These are phyloP conservation scores for Glycine tomentella DNA, from an alignment of 306 rosid genomes.

Conservation along the genomic window DNA sequence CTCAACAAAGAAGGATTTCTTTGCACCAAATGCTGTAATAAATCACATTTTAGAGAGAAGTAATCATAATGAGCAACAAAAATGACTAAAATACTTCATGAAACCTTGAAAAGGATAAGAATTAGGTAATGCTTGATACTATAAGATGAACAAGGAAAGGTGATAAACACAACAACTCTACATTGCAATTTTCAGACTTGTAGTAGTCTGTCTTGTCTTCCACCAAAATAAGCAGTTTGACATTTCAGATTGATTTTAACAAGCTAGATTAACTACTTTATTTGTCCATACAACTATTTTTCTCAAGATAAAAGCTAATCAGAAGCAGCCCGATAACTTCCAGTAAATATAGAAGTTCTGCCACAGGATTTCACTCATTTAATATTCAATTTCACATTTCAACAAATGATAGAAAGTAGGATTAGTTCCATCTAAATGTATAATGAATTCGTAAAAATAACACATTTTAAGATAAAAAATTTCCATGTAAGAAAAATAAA, in stretches of 20 bases:
- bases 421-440: conserved; percentile 25
- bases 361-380: conserved; percentile 21
- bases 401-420: conserved; percentile 29
- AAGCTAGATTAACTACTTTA: conserved; percentile 37
- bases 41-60: conserved; percentile 39
- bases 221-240: conserved; percentile 33
- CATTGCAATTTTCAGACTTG: not conserved
- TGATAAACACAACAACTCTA: conserved; percentile 21
- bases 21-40: conserved; percentile 84
- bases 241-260: not conserved
- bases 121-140: conserved; percentile 21
- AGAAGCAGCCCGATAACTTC: no score
- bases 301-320: no score
- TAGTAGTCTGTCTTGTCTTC: conserved; percentile 21
- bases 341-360: conserved; percentile 30
- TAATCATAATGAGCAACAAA: conserved; percentile 28
- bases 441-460: conserved; percentile 19
- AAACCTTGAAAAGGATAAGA: conserved; percentile 33
- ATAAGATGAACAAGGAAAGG: conserved; percentile 35
- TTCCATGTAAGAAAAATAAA: conserved; percentile 18
- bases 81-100: conserved; percentile 32
- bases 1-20: conserved; percentile 80
- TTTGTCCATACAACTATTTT: conserved; percentile 25
- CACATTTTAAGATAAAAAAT: conserved; percentile 2
- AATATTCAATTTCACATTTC: conserved; percentile 37